Evolutionary conservation across 2,329 filamentous ascomycete genomes (phyloP).

Genomic region (Sclerotinia subarctica): DNA sequence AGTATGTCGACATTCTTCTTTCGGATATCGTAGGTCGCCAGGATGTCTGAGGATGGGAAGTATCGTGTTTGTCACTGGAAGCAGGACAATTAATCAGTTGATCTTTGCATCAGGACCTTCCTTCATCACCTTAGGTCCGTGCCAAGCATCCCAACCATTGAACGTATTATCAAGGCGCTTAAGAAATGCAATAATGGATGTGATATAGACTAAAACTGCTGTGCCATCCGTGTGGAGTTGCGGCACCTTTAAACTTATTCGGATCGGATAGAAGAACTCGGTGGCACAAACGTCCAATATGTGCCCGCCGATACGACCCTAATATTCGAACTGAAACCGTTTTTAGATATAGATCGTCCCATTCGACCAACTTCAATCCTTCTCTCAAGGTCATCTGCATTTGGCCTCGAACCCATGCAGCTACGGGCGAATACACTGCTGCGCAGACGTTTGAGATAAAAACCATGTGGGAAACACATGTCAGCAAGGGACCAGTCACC

Average conservation of each 20-base stretch:
- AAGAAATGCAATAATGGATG: slow-evolving; percentile 7
- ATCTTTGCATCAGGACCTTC: slow-evolving; percentile 3
- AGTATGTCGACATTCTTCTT: neutral
- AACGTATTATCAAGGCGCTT: slow-evolving; percentile 15
- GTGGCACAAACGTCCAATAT: slow-evolving; percentile 1
- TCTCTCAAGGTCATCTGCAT: slow-evolving; percentile 8
- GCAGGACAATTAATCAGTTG: slow-evolving; percentile 17
- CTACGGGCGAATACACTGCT: slow-evolving; percentile 1
- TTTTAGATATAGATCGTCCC: neutral
- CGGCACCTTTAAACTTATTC: neutral
- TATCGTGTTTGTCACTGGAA: neutral
- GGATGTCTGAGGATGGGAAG: neutral
- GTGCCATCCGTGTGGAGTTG: slow-evolving; percentile 9
- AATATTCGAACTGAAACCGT: neutral
- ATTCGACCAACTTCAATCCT: neutral
- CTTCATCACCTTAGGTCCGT: slow-evolving; percentile 12
- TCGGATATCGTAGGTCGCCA: neutral
- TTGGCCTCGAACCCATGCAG: slow-evolving; percentile 4
- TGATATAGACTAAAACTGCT: slow-evolving; percentile 15
- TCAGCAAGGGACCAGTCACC: slow-evolving; percentile 9
- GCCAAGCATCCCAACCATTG: slow-evolving; percentile 2
- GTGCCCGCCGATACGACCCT: slow-evolving; percentile 11
- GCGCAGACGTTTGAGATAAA: slow-evolving; percentile 6
- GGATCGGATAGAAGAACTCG: slow-evolving; percentile 9
- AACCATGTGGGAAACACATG: slow-evolving; percentile 17